A percentile compares a stretch with the other conserved stretches of the same genome.
Conservation (phyloP, 805 yeast species). For the Wickerhamomyces pijperi region DNA sequence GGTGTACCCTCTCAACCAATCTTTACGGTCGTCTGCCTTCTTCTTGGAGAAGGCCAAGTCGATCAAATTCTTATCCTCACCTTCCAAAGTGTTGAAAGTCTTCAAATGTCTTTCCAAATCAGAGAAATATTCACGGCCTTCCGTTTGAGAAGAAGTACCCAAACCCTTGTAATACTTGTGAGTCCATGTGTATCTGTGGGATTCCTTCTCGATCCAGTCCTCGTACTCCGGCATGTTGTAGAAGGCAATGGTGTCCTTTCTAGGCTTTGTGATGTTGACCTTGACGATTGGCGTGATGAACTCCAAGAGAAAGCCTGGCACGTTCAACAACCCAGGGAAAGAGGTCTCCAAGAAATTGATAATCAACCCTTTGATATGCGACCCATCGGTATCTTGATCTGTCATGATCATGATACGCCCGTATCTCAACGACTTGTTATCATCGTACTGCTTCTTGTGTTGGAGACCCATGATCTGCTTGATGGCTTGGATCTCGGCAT, state of each 20-base stretch:
- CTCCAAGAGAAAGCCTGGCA: constrained; percentile 88
- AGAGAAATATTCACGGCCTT: constrained; percentile 80
- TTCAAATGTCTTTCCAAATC: constrained; percentile 81
- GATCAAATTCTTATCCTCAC: constrained; percentile 63
- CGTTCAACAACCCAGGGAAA: constrained; percentile 83
- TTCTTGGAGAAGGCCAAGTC: constrained; percentile 92
- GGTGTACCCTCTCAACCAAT: constrained; percentile 83
- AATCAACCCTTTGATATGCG: constrained; percentile 91
- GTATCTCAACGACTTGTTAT: constrained; percentile 67
- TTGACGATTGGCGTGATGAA: constrained; percentile 95
- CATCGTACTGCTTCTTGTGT: constrained; percentile 77
- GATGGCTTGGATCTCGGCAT: constrained; percentile 88
- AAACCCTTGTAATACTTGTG: constrained; percentile 97
- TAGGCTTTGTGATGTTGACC: constrained; percentile 63
- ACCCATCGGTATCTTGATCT: constrained; percentile 99
- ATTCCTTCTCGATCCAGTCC: constrained; percentile 80
- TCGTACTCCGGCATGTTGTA: constrained; percentile 96
- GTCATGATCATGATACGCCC: constrained; percentile 99
- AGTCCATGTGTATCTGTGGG: constrained; percentile 65
- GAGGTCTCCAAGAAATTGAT: constrained; percentile 89
- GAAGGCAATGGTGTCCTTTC: constrained; percentile 54
- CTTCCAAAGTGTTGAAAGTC: constrained; percentile 70
- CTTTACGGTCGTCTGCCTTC: constrained; percentile 94
- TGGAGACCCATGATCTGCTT: constrained; percentile 93
- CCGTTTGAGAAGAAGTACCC: constrained; percentile 84